Evolutionary conservation across 179 eudicot genomes (phyloP).

Genomic region (Silene coronaria): DNA sequence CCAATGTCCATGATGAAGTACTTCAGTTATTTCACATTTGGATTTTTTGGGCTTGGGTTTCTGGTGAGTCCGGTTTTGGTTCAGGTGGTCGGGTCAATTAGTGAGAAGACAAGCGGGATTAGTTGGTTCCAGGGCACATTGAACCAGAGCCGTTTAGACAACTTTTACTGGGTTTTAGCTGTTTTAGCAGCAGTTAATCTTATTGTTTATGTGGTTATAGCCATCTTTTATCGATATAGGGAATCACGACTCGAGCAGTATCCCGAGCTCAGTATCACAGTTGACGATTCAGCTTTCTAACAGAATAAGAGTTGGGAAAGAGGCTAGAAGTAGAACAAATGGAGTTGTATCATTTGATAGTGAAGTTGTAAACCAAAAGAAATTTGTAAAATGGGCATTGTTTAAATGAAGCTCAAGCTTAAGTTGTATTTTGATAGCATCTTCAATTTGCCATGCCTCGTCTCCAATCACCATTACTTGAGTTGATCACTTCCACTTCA

Average conservation of each 20-base stretch:
- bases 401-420: no score
- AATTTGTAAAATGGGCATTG: no score
- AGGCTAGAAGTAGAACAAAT: not conserved
- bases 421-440: no score
- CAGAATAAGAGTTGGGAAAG: not conserved
- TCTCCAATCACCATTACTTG: no score
- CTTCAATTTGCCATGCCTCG: no score
- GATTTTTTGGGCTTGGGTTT: slow-evolving; percentile 39
- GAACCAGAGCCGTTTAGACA: slow-evolving; percentile 47
- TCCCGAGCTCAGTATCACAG: slow-evolving; percentile 7
- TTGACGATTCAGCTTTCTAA: slow-evolving; percentile 1
- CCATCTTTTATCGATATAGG: slow-evolving; percentile 25
- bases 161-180: slow-evolving; percentile 58
- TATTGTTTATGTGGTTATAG: slow-evolving; percentile 28
- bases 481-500: no score
- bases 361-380: not conserved
- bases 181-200: slow-evolving; percentile 40
- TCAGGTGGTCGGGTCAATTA: slow-evolving; percentile 38
- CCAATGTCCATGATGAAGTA: slow-evolving; percentile 29
- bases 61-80: slow-evolving; percentile 41
- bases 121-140: slow-evolving; percentile 53
- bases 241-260: slow-evolving; percentile 22
- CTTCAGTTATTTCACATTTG: slow-evolving; percentile 7
- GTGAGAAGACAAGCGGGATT: slow-evolving; percentile 30
- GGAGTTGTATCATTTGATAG: not conserved